Percentiles rank a stretch among this genome's conserved stretches.
These are phyloP conservation scores for Botrytis elliptica DNA, from an alignment of 2,329 filamentous ascomycete species.

Conservation along the genomic window DNA sequence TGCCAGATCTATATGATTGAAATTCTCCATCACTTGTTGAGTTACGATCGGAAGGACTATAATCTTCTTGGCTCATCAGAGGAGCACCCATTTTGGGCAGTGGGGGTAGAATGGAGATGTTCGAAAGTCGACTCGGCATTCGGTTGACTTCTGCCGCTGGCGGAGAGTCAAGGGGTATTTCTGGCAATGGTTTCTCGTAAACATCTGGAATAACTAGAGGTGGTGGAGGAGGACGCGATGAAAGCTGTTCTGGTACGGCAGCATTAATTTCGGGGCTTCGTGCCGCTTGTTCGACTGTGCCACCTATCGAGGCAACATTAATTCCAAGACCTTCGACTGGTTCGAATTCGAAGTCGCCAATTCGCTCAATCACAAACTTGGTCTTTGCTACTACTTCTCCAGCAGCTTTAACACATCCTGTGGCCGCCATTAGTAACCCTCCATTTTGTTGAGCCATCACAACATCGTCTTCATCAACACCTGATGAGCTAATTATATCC, in stretches of 20 bases:
- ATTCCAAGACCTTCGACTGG: constrained; percentile 52
- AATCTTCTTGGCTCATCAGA: constrained; percentile 49
- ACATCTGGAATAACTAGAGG: constrained; percentile 45
- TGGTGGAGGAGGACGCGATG: constrained; percentile 45
- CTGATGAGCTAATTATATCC: constrained; percentile 70
- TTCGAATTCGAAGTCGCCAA: constrained; percentile 86
- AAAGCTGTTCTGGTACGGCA: constrained; percentile 26
- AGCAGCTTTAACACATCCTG: constrained; percentile 82
- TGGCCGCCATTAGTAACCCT: constrained; percentile 73
- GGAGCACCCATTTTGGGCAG: constrained; percentile 58
- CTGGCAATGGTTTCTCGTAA: constrained; percentile 67
- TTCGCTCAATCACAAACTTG: constrained; percentile 79
- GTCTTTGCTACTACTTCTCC: constrained; percentile 90
- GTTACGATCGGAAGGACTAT: constrained; percentile 48
- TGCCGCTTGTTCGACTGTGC: neutral
- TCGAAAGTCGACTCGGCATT: constrained; percentile 43
- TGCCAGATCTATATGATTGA: constrained; percentile 61
- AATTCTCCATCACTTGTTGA: constrained; percentile 51
- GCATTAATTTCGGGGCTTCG: constrained; percentile 32
- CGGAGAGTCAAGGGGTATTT: constrained; percentile 53
- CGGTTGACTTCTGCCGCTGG: constrained; percentile 30
- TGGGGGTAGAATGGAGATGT: constrained; percentile 53
- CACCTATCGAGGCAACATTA: constrained; percentile 45
- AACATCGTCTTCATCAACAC: constrained; percentile 69
- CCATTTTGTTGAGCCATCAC: constrained; percentile 78